A percentile compares a stretch with the other conserved stretches of the same genome.
Evolutionary conservation across 1,284 basidiomycete species (phyloP).

Genomic region (Cutaneotrichosporon cavernicola): DNA sequence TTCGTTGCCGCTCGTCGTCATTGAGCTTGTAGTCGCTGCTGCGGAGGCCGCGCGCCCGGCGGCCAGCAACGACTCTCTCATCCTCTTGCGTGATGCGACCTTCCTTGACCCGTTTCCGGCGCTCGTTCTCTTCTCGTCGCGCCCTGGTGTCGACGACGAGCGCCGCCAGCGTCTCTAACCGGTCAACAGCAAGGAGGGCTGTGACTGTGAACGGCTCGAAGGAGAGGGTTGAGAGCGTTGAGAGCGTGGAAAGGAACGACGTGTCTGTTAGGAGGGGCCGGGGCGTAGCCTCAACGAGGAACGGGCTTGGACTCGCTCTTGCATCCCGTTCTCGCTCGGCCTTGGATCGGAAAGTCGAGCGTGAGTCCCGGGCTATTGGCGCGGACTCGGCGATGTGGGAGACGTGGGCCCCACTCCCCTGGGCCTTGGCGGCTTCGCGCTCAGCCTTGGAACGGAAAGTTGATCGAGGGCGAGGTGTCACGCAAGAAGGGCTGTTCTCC

Average conservation of each 20-base stretch:
- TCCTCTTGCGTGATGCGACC: constrained; percentile 23
- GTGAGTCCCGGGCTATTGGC: neutral
- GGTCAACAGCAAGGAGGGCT: constrained; percentile 25
- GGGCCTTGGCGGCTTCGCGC: constrained; percentile 7
- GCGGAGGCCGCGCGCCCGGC: constrained; percentile 6
- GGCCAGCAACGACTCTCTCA: constrained; percentile 23
- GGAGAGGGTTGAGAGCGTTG: neutral
- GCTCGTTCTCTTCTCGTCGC: constrained; percentile 32
- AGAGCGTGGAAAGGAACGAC: neutral
- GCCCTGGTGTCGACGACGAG: constrained; percentile 34
- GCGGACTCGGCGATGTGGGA: neutral
- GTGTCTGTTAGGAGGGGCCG: neutral
- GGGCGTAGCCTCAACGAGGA: neutral
- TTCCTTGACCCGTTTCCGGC: constrained; percentile 31
- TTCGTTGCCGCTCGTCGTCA: constrained; percentile 22
- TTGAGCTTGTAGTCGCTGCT: constrained; percentile 15
- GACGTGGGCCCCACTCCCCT: neutral
- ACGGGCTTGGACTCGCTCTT: neutral
- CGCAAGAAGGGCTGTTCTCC: constrained; percentile 7
- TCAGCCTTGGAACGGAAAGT: constrained; percentile 9
- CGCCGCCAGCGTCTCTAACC: constrained; percentile 29
- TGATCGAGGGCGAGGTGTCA: constrained; percentile 2
- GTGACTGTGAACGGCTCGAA: constrained; percentile 28
- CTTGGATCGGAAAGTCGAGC: neutral
- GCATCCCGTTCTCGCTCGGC: neutral